These are phyloP conservation scores for Epipyxis sp. DNA, from an alignment of 108 stramenopile species.

Conservation along the genomic window DNA sequence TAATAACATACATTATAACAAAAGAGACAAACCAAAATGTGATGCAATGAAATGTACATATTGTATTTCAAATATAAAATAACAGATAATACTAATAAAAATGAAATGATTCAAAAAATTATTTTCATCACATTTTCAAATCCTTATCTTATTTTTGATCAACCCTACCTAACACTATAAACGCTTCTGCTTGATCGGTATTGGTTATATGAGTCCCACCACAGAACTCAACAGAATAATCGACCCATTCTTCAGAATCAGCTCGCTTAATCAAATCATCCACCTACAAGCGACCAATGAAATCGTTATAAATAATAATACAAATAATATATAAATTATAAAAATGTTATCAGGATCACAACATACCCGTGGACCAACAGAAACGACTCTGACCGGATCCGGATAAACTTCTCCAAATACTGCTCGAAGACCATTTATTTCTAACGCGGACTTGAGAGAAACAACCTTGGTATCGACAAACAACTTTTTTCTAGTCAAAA, in stretches of 20 bases:
- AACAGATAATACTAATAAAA: too few species aligned
- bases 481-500: too few species aligned
- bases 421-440: conserved; percentile 84
- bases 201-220: conserved; percentile 97
- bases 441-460: conserved; percentile 54
- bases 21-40: not conserved
- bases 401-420: conserved; percentile 99
- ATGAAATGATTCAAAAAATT: too few species aligned
- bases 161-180: conserved; percentile 65
- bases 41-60: not conserved
- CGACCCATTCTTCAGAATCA: conserved; percentile 72
- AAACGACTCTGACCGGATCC: conserved; percentile 97
- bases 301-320: too few species aligned
- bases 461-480: not conserved
- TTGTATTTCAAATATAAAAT: too few species aligned
- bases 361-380: conserved; percentile 71
- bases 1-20: not conserved
- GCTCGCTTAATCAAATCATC: too few species aligned
- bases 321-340: too few species aligned
- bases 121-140: too few species aligned
- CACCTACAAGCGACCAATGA: too few species aligned
- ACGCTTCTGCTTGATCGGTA: conserved; percentile 85
- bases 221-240: conserved; percentile 94
- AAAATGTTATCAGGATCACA: conserved; percentile 64
- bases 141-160: too few species aligned